Evolutionary conservation across 2,329 filamentous ascomycete genomes (phyloP).

Genomic region (Leptographium galeiforme): DNA sequence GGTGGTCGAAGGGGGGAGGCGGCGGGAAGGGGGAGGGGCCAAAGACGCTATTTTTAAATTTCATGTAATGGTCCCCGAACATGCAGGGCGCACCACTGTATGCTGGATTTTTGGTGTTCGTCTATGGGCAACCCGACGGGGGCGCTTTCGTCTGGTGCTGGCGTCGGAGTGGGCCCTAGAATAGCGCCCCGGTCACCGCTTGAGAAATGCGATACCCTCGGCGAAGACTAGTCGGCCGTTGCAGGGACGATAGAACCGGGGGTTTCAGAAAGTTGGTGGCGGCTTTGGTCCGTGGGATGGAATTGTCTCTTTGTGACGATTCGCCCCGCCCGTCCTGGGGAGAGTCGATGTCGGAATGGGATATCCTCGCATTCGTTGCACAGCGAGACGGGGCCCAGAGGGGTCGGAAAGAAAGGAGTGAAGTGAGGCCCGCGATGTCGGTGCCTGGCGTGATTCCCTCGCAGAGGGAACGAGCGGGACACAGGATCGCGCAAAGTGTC

Average conservation of each 20-base stretch:
- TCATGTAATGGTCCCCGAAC: not conserved
- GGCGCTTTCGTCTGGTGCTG: conserved; percentile 1
- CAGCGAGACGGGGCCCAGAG: not conserved
- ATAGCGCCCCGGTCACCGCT: conserved; percentile 8
- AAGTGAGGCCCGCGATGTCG: not conserved
- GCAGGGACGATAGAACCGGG: not conserved
- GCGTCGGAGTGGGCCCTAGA: conserved; percentile 7
- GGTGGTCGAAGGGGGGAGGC: conserved; percentile 1
- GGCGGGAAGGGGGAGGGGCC: conserved; percentile 6
- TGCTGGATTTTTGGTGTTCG: not conserved
- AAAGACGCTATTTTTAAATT: conserved; percentile 7
- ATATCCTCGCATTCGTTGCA: not conserved
- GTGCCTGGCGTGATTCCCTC: not conserved
- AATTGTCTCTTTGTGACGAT: not conserved
- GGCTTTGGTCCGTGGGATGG: too few species aligned
- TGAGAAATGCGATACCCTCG: conserved; percentile 1
- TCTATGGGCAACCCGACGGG: not conserved
- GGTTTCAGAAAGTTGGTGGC: not conserved
- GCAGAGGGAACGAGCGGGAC: not conserved
- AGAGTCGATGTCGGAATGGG: not conserved
- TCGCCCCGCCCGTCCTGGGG: not conserved
- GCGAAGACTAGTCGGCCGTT: not conserved
- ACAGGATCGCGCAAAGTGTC: not conserved
- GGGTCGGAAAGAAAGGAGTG: not conserved
- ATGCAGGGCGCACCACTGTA: not conserved